phyloP scores from a whole-genome alignment of 768 basidiomycete genomes.

The Galerina sulciceps region DNA sequence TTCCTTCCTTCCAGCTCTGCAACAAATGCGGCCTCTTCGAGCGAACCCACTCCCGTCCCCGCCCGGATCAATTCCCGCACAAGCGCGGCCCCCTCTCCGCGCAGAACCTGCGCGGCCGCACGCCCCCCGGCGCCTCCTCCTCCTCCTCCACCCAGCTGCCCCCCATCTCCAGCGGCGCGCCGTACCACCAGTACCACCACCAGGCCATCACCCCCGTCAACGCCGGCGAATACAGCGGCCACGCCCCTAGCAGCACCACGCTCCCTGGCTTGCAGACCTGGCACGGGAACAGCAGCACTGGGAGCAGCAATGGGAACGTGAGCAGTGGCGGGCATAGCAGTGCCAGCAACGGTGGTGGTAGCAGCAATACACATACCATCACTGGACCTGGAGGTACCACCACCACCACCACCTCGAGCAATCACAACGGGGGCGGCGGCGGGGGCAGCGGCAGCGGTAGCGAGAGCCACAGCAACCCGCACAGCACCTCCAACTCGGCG shows the following conservation, averaged over 20 bases:
- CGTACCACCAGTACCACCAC: conserved; percentile 30
- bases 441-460: neutral
- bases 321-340: neutral
- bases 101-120: conserved; percentile 52
- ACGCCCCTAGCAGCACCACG: conserved; percentile 29
- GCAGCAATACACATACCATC: neutral
- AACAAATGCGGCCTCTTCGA: conserved; percentile 84
- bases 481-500: neutral
- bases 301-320: conserved; percentile 8
- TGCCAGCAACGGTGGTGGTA: neutral
- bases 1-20: conserved; percentile 42
- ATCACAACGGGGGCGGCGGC: neutral
- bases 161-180: conserved; percentile 45
- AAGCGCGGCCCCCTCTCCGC: conserved; percentile 71
- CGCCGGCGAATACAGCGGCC: conserved; percentile 11
- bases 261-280: conserved; percentile 54
- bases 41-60: conserved; percentile 76
- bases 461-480: neutral
- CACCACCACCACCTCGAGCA: too few species aligned
- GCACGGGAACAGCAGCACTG: conserved; percentile 32
- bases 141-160: conserved; percentile 35
- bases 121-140: conserved; percentile 38
- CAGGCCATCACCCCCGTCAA: conserved; percentile 39
- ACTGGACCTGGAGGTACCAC: neutral
- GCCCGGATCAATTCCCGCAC: conserved; percentile 83